Conservation (phyloP, 371 early-diverging fungal genomes). For the Mucor circinelloides region DNA sequence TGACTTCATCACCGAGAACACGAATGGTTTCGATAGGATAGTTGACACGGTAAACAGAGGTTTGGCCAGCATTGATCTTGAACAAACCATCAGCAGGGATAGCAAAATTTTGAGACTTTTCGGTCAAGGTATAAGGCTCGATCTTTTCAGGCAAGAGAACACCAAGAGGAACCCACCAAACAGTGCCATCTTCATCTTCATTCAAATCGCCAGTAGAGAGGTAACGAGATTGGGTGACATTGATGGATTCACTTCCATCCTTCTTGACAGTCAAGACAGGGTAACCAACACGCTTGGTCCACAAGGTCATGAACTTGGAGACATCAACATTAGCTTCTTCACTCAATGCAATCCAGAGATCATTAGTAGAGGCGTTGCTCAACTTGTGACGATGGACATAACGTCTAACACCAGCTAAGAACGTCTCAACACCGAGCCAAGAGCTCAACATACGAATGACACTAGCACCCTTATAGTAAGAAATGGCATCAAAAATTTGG, state of each 20-base stretch:
- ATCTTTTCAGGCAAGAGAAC: constrained; percentile 36
- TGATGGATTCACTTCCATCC: constrained; percentile 49
- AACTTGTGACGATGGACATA: constrained; percentile 81
- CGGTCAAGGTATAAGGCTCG: constrained; percentile 42
- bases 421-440: constrained; percentile 59
- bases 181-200: constrained; percentile 62
- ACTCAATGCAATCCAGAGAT: constrained; percentile 83
- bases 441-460: constrained; percentile 88
- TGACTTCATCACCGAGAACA: constrained; percentile 56
- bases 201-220: constrained; percentile 75
- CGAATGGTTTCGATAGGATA: constrained; percentile 64
- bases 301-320: constrained; percentile 73
- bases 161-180: constrained; percentile 68
- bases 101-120: constrained; percentile 44
- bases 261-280: constrained; percentile 72
- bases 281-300: constrained; percentile 86
- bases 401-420: constrained; percentile 72
- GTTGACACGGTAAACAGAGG: constrained; percentile 70
- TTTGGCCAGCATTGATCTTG: constrained; percentile 62
- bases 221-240: constrained; percentile 76
- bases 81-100: constrained; percentile 49
- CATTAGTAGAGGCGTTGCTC: constrained; percentile 80
- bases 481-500: constrained; percentile 79
- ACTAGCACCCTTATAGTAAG: constrained; percentile 91
- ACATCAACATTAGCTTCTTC: constrained; percentile 74